phyloP scores from a whole-genome alignment of 1,139 yeast genomes.

The Yamadazyma sp. region DNA sequence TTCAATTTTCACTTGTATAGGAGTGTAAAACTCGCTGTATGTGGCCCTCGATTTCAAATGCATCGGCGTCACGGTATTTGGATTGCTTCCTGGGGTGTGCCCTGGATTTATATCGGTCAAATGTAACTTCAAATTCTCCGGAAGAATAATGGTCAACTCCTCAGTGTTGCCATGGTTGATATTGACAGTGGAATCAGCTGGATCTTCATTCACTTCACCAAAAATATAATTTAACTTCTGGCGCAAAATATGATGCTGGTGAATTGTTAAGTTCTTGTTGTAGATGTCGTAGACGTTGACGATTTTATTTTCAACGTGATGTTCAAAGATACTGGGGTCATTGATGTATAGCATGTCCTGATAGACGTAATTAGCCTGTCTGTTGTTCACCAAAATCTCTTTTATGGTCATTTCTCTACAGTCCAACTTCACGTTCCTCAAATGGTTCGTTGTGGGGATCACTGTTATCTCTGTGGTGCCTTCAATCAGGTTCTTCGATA shows the following conservation, averaged over 20 bases:
- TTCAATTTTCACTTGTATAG: constrained; percentile 69
- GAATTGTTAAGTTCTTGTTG: constrained; percentile 43
- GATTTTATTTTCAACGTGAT: constrained; percentile 12
- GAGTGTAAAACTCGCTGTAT: constrained; percentile 54
- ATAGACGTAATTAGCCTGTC: constrained; percentile 37
- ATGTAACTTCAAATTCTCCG: constrained; percentile 66
- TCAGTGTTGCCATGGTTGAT: constrained; percentile 53
- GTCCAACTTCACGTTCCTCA: constrained; percentile 68
- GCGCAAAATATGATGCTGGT: constrained; percentile 65
- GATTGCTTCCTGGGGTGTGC: constrained; percentile 43
- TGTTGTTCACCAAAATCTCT: constrained; percentile 60
- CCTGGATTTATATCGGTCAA: constrained; percentile 53
- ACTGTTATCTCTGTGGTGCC: constrained; percentile 86
- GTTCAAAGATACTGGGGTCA: constrained; percentile 28
- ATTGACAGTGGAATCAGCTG: constrained; percentile 15
- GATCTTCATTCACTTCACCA: constrained; percentile 48
- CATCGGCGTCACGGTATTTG: constrained; percentile 36
- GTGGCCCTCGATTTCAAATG: constrained; percentile 37
- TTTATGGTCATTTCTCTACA: constrained; percentile 74
- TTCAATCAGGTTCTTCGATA: constrained; percentile 48
- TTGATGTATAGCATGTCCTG: constrained; percentile 41
- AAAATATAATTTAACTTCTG: constrained; percentile 63
- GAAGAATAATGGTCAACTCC: constrained; percentile 70
- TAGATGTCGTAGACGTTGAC: constrained; percentile 44
- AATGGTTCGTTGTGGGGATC: constrained; percentile 62